A percentile compares a stretch with the other conserved stretches of the same genome.
phyloP scores from a whole-genome alignment of 306 rosid species.

The Acacia crassicarpa region DNA sequence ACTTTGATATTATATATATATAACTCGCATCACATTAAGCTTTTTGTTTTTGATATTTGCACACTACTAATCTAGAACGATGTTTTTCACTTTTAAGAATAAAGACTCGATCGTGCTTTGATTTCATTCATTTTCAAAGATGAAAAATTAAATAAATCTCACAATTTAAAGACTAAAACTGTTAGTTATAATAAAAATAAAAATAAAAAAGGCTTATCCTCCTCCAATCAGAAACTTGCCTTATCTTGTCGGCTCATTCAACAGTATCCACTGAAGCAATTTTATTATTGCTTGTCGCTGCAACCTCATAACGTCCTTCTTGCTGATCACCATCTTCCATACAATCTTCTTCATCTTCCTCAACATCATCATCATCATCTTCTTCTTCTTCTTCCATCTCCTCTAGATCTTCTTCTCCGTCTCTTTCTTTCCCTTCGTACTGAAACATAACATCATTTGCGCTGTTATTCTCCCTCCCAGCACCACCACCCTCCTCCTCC shows the following conservation, averaged over 20 bases:
- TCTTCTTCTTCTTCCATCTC: constrained; percentile 25
- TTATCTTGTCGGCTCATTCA: constrained; percentile 44
- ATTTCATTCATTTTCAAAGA: background rate
- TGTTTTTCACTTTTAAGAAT: background rate
- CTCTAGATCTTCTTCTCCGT: constrained; percentile 11
- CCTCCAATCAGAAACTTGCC: constrained; percentile 24
- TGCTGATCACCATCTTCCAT: constrained; percentile 19
- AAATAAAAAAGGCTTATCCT: background rate
- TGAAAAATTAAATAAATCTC: background rate
- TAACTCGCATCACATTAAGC: background rate
- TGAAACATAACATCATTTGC: constrained; percentile 11
- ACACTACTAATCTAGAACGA: background rate
- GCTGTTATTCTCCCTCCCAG: background rate
- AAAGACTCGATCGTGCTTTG: background rate
- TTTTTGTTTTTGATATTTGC: background rate
- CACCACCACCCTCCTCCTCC: constrained; percentile 3
- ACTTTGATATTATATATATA: no score
- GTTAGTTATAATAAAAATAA: background rate
- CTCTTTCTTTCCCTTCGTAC: background rate
- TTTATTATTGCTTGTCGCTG: constrained; percentile 31
- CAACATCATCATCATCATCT: constrained; percentile 29
- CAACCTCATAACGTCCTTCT: constrained; percentile 39
- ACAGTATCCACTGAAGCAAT: constrained; percentile 49
- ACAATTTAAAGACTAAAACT: background rate
- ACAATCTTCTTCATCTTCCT: constrained; percentile 45